Conservation (phyloP, 768 basidiomycete species). For the Leccinum broughii region DNA sequence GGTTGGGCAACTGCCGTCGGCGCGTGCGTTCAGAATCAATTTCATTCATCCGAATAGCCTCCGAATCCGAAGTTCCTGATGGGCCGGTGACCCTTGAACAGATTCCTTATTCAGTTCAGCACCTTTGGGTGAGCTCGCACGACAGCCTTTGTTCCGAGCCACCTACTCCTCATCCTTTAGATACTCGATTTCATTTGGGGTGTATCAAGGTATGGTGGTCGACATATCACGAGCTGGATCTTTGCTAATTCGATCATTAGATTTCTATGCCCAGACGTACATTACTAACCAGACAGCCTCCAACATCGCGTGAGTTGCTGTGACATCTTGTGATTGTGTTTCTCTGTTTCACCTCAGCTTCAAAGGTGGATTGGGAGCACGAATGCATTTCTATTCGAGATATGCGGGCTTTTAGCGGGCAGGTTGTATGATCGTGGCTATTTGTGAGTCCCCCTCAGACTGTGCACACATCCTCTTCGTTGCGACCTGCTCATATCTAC, state of each 20-base stretch:
- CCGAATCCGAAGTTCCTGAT: neutral
- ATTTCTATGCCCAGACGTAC: conserved; percentile 41
- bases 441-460: conserved; percentile 37
- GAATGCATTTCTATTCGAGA: conserved; percentile 48
- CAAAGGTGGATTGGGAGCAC: conserved; percentile 48
- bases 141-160: neutral
- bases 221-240: neutral
- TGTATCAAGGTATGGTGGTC: conserved; percentile 39
- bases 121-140: conserved; percentile 34
- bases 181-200: conserved; percentile 41
- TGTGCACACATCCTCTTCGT: neutral
- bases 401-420: conserved; percentile 46
- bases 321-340: neutral
- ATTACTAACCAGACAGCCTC: conserved; percentile 39
- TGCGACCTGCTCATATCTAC: conserved; percentile 9
- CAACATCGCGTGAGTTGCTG: conserved; percentile 38
- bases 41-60: neutral
- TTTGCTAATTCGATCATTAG: conserved; percentile 17
- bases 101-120: conserved; percentile 41
- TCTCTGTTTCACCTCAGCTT: neutral
- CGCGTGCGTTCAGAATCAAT: conserved; percentile 23
- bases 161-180: conserved; percentile 18
- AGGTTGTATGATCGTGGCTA: conserved; percentile 54
- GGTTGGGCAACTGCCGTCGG: conserved; percentile 35
- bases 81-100: conserved; percentile 11